Evolutionary conservation across 768 basidiomycete species (phyloP), one percentile per base, ranked within the genome.

Genomic region (Tephrocybe sp.): DNA sequence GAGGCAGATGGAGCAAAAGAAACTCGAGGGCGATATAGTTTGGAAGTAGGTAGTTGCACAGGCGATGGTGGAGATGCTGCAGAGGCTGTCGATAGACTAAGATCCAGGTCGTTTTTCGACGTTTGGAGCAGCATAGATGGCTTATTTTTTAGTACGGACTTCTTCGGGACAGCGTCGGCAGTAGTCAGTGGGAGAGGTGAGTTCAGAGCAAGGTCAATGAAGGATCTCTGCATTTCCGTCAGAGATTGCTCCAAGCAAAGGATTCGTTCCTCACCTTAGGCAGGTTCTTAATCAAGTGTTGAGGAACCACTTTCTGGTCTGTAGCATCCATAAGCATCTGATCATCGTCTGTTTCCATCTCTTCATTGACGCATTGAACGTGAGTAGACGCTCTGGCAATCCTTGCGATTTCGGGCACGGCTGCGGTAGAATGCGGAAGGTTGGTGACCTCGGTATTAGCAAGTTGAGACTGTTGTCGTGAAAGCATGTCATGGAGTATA

Each of bases 201-300:
- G 38, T 72, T 68, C 16, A 60, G 53, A n/a, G 74, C 78, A 48
- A 79, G 66, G 60, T 82, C 79, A 50, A 79, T 72, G 38, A 70
- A 75, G 7, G 66, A 57, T 17, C 39, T 39, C 30, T 35, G 26
- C 41, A 43, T 17, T 34, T 43, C 31, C n/a, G 17, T 26, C 26
- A 26, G 26, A 7, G 4, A 26, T 26, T 26, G 39, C 22, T 52
- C 43, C 4, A 20, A 48, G 40, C 36, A 13, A 17, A 39, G 33
- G 33, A 8, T 22, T 13, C 6, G n/a, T 11, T 14, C 16, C 41
- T 34, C 49, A 17, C 22, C 23, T 10, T 17, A 40, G 26, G 16
- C 19, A 14, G 12, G 4, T 26, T 34, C 34, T 13, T 49, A 12
- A 26, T 33, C 31, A 7, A 26, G 7, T 26, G 26, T 7, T 26